Percentiles rank a stretch among this genome's conserved stretches.
Conservation (phyloP, 2,329 filamentous ascomycete species). For the Apiospora koreana region DNA sequence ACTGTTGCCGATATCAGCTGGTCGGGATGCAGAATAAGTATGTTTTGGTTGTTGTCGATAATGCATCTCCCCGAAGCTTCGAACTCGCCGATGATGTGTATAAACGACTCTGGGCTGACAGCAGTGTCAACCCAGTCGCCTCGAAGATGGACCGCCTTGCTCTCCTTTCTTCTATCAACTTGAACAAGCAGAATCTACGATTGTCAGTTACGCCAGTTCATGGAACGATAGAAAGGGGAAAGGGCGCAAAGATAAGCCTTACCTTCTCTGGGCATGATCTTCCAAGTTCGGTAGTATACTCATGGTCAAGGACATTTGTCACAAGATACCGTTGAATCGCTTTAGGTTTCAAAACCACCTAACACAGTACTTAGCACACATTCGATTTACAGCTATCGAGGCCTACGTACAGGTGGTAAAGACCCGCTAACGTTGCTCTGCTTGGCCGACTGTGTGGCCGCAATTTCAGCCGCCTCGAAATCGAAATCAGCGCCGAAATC, state of each 20-base stretch:
- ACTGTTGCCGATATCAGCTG: constrained; percentile 94
- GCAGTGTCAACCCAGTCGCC: constrained; percentile 86
- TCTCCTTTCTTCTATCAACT: constrained; percentile 68
- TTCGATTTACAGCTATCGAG: constrained; percentile 26
- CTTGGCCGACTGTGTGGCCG: constrained; percentile 66
- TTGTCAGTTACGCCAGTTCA: constrained; percentile 15
- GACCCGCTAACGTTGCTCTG: constrained; percentile 26
- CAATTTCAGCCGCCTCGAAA: constrained; percentile 74
- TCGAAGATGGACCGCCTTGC: constrained; percentile 73
- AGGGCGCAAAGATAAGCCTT: constrained; percentile 23
- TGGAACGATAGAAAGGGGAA: background rate
- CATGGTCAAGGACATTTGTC: constrained; percentile 68
- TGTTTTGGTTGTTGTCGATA: constrained; percentile 78
- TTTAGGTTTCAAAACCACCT: constrained; percentile 68
- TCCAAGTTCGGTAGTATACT: constrained; percentile 66
- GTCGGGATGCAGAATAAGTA: constrained; percentile 91
- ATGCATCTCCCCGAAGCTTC: constrained; percentile 70
- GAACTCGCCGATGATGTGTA: constrained; percentile 85
- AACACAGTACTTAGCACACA: constrained; percentile 64
- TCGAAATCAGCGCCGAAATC: constrained; percentile 76
- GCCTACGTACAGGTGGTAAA: constrained; percentile 55
- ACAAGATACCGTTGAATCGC: constrained; percentile 87
- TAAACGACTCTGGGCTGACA: constrained; percentile 71
- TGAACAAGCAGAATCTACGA: constrained; percentile 78
- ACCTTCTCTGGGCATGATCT: constrained; percentile 72